Evolutionary conservation across 2,329 filamentous ascomycete species (phyloP).

Genomic region (Diaporthe batatas): DNA sequence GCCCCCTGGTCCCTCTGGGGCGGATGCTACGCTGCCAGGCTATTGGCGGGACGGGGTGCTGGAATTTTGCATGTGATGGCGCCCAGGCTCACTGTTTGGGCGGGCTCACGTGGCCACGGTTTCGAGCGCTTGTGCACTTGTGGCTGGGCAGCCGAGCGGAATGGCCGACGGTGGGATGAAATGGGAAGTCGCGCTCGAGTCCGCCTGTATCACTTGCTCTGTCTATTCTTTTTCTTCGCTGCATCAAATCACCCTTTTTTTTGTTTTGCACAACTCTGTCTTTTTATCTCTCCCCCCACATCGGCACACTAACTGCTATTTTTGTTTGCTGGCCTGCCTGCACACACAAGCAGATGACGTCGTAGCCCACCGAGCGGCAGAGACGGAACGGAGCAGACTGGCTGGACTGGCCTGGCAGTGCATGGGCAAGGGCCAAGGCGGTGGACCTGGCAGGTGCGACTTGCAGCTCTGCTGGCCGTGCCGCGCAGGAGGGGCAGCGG

Average conservation of each 20-base stretch:
- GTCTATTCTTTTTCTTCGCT: background rate
- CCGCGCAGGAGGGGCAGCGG: constrained; percentile 15
- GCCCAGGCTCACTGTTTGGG: background rate
- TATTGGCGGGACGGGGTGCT: background rate
- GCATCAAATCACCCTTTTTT: background rate
- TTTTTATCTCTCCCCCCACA: background rate
- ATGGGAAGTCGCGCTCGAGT: background rate
- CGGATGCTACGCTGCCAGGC: constrained; percentile 11
- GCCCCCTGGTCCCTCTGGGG: background rate
- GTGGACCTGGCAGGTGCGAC: constrained; percentile 20
- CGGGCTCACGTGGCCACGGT: constrained; percentile 29
- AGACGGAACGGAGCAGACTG: constrained; percentile 14
- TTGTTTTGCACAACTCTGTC: background rate
- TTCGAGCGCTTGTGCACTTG: constrained; percentile 14
- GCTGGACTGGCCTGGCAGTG: background rate
- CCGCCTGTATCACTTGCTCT: background rate
- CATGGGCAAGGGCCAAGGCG: background rate
- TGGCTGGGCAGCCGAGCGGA: constrained; percentile 9
- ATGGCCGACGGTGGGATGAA: constrained; percentile 28
- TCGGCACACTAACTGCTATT: background rate
- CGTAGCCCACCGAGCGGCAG: constrained; percentile 23
- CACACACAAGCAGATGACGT: constrained; percentile 11
- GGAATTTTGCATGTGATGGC: constrained; percentile 39
- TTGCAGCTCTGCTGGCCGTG: constrained; percentile 20
- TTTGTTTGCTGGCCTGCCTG: background rate